Percentiles rank a stretch among this genome's conserved stretches.
These are phyloP conservation scores for Kewa caespitosa DNA, from an alignment of 179 eudicot species.

Conservation along the genomic window DNA sequence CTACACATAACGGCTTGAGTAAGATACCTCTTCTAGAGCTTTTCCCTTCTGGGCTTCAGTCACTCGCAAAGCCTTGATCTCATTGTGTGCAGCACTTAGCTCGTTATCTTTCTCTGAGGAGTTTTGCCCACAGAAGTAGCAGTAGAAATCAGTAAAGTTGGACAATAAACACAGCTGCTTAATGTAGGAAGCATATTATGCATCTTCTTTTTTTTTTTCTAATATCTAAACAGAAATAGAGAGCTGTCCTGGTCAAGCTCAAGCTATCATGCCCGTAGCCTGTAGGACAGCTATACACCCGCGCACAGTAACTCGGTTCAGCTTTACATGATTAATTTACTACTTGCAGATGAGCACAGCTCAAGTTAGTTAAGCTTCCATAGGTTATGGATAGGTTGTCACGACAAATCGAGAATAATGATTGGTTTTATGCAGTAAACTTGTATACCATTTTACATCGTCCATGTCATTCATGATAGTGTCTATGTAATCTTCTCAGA, in stretches of 20 bases:
- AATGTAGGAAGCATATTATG: not conserved
- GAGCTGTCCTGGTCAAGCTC: not conserved
- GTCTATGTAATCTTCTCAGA: no score
- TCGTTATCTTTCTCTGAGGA: slow-evolving; percentile 65
- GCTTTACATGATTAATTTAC: no score
- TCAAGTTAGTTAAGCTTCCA: no score
- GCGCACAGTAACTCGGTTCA: no score
- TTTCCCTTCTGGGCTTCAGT: slow-evolving; percentile 65
- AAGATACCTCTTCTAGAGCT: slow-evolving; percentile 76
- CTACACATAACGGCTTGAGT: not conserved
- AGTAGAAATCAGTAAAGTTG: not conserved
- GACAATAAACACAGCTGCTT: not conserved
- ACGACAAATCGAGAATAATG: no score
- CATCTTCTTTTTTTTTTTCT: not conserved
- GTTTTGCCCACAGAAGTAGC: not conserved
- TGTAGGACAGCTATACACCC: no score
- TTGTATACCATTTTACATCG: no score
- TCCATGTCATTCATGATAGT: no score
- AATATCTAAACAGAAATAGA: not conserved
- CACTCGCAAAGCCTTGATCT: slow-evolving; percentile 73
- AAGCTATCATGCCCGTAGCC: no score
- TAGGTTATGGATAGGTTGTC: no score
- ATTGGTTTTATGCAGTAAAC: no score
- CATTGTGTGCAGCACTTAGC: slow-evolving; percentile 57
- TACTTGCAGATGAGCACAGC: no score